Base-by-base conservation (phyloP, 2,329 filamentous ascomycete genomes). In the Graphilbum sp. region DNA sequence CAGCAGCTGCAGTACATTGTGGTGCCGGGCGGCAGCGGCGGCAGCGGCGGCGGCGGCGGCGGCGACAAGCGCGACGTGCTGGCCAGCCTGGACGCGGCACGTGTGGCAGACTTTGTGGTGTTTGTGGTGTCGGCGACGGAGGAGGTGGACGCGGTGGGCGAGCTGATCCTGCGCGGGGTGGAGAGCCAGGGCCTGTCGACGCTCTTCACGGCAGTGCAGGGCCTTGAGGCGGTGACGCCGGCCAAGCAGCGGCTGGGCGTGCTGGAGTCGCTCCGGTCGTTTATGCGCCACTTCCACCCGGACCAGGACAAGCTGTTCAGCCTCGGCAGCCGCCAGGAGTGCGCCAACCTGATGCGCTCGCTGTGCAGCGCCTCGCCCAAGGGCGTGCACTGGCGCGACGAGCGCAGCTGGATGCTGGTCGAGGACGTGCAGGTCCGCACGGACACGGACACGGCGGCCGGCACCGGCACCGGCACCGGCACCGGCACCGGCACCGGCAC, bases 131-230 rank as follows among this genome's bases (percentile, higher is more conserved):
- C 86, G 4, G 76, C 86, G 17, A 70, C 79, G 33, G 72, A 83
- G 43, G 85, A 94, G 56, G 82, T 92, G 7, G 88, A 95, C 50
- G 70, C 77, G 36, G 61, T 86, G 31, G 88, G 87, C 45, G 86
- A 96, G 58, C 62, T 85, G 49, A 78, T 96, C 41, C 64, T 98
- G 44, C 75, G 84, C 49, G 79, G 81, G 35, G 78, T 96, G 24
- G 87, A 95, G 61, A 83, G 85, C 49, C 90, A 98, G 60, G 90
- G 90, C 50, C 75, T 98, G 47, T 94, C 88, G 1, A 96, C 86
- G 18, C 71, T 92, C n/a, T 74, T 93, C 51, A 85, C 84, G 0
- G 72, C 84, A 12, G 85, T 92, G 1, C 80, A 92, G 51, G 76
- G 77, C 5, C 62, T 96, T 12, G 79, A 88, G 40, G 72, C 70